phyloP scores from a whole-genome alignment of 305 asterid species.

The Stenogyne calaminthoides region DNA sequence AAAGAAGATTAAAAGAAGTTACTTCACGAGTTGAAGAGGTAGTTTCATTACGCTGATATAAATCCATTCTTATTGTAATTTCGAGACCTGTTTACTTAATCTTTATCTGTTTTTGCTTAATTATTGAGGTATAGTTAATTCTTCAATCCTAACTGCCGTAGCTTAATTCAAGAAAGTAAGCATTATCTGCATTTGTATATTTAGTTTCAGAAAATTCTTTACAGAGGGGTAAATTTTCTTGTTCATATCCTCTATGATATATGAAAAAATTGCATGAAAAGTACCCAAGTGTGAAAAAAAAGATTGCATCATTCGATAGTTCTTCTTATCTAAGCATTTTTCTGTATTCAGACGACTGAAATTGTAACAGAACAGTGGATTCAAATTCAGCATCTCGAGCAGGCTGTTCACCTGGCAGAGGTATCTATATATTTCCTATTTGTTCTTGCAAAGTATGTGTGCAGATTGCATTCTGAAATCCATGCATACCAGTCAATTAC shows the following conservation, averaged over 20 bases:
- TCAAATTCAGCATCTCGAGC: slow-evolving; percentile 90
- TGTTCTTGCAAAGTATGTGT: slow-evolving; percentile 22
- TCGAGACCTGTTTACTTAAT: not conserved
- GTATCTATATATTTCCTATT: slow-evolving; percentile 37
- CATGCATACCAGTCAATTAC: slow-evolving; percentile 6
- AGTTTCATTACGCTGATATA: not conserved
- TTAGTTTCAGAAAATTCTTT: not conserved
- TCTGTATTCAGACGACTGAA: slow-evolving; percentile 48
- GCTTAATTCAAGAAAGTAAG: not conserved
- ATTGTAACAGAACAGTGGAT: slow-evolving; percentile 88
- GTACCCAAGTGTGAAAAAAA: not conserved
- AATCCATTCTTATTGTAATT: not conserved
- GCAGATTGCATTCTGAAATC: slow-evolving; percentile 2
- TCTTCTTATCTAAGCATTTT: slow-evolving; percentile 14
- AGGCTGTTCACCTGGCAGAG: slow-evolving; percentile 85
- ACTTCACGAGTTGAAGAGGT: slow-evolving; percentile 63
- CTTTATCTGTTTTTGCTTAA: not conserved
- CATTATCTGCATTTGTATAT: not conserved
- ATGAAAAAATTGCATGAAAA: not conserved
- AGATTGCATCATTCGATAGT: not conserved
- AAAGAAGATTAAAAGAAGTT: slow-evolving; percentile 49
- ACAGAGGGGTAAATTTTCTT: not conserved
- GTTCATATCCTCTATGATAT: not conserved
- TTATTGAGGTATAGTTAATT: not conserved
- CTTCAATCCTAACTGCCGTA: not conserved